Evolutionary conservation across 176 grass and related monocot species (phyloP), one percentile per base, ranked within the genome.

Genomic region (Musa acuminata): DNA sequence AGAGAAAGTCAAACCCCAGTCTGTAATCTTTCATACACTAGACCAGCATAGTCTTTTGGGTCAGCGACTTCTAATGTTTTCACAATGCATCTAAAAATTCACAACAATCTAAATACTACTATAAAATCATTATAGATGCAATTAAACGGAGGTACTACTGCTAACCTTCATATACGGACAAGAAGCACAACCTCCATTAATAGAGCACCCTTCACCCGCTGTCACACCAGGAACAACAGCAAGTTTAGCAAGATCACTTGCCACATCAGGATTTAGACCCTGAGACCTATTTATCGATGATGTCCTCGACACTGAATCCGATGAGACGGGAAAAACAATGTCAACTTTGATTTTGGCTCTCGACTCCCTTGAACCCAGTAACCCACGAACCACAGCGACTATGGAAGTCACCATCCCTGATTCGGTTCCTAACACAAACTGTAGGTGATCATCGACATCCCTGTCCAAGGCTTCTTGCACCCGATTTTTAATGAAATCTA

Each of bases 161-260:
- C 74, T 69, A 64, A 97, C 94, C 94, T 97, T 97, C 94, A 97
- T 97, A 80, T 97, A 97, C 55, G 94, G 94, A 84, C 93, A 97
- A 13, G 90, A 97, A 19, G 93, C 90, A 75, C 93, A 97, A 24
- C 93, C 93, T 17, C 93, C 93, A 80, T 97, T 87, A 74, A 97
- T 97, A 77, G 93, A 97, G 77, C 93, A 97, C 74, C 93, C 93
- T 88, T 97, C 93, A 75, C 82, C 85, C 77, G 85, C 77, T 70
- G 67, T 72, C 72, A 97, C 87, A 80, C 93, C 93, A 85, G 93
- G 93, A 49, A 97, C 86, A 78, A 97, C 65, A 82, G 49, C 77
- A 62, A 91, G 78, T 69, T 86, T 83, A 75, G 82, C 70, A 19
- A 90, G 67, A 87, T 82, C 77, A 64, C 21, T 85, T 64, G 51